Conservation (phyloP, 2,329 filamentous ascomycete genomes). For the Nothomitra cinnamomea region DNA sequence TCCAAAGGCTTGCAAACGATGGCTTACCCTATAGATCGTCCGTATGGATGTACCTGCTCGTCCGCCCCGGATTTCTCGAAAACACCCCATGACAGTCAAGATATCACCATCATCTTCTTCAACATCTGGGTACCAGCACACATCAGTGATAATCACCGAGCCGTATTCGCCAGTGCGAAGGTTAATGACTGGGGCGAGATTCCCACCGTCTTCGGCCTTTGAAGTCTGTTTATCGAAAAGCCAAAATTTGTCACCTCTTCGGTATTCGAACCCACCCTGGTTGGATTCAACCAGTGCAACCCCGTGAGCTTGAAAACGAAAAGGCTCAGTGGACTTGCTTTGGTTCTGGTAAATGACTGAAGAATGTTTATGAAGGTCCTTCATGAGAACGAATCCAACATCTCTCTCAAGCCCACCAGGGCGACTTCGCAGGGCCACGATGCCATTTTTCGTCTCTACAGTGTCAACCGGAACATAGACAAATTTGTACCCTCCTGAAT, state of each 20-base stretch:
- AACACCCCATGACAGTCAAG: not conserved
- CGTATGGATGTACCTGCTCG: not conserved
- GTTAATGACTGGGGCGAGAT: not conserved
- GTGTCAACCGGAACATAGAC: not conserved
- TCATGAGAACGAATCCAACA: not conserved
- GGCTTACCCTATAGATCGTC: not conserved
- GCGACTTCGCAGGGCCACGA: not conserved
- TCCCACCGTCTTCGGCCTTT: not conserved
- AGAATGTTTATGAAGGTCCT: not conserved
- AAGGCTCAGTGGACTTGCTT: not conserved
- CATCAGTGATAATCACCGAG: not conserved
- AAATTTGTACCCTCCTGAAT: not conserved
- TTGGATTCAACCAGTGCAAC: not conserved
- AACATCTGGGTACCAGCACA: constrained; percentile 2
- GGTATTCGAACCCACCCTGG: not conserved
- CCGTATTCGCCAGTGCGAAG: not conserved
- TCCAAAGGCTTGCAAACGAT: not conserved
- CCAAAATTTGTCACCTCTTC: not conserved
- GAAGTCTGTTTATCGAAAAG: not conserved
- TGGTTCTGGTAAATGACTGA: not conserved
- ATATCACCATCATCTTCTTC: not conserved
- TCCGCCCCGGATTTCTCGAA: not conserved
- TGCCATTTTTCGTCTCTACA: not conserved
- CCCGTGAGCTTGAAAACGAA: not conserved
- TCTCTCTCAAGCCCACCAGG: not conserved